Base-by-base conservation (phyloP, 2,329 filamentous ascomycete genomes). In the Aspergillaceae sp. region DNA sequence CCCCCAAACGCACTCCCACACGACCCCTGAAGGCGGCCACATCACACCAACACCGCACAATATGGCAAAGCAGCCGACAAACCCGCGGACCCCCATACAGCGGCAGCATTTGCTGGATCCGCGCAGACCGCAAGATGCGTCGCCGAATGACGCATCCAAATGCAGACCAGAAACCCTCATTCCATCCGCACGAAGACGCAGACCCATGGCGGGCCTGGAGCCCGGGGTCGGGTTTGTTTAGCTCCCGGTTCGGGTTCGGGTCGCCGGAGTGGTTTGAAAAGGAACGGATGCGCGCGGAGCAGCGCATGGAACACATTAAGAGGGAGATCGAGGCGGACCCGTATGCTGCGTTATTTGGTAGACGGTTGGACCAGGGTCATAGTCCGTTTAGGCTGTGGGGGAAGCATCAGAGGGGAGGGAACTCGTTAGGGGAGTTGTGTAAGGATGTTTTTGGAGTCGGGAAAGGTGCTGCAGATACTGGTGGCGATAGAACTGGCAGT, bases 311-410 rank as follows among this genome's bases (percentile, higher is more conserved):
- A 10, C 53, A 61, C 40, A 55, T 71, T 40, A 63, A 60, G 52
- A 63, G 55, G 35, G 53, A 55, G 10, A 56, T 71, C 19, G 60
- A 67, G 34, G 52, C 50, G 10, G 67, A 72, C 53, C 68, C 70
- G 4, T 69, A 66, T 48, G 53, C 52, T n/a, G 63, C 62, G 29
- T 40, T 72, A 3, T 72, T 72, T 51, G 68, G 68, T 9, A 61
- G 58, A 41, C 57, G 62, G 34, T 50, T 64, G 41, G 50, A 19
- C 1, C 19, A 59, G 7, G 36, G 7, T 6, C 27, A 11, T 28
- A 7, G 27, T 38, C 58, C 56, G 4, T 53, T 62, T 11, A 27
- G 11, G 36, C 46, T 50, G 27, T 47, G 51, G 7, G 45, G 47
- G 4, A 19, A 19, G 19, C 19, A 19, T 19, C 19, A 19, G 19